Base-by-base conservation (phyloP, 73 alveolate genomes). In the Paramecium bursaria region DNA sequence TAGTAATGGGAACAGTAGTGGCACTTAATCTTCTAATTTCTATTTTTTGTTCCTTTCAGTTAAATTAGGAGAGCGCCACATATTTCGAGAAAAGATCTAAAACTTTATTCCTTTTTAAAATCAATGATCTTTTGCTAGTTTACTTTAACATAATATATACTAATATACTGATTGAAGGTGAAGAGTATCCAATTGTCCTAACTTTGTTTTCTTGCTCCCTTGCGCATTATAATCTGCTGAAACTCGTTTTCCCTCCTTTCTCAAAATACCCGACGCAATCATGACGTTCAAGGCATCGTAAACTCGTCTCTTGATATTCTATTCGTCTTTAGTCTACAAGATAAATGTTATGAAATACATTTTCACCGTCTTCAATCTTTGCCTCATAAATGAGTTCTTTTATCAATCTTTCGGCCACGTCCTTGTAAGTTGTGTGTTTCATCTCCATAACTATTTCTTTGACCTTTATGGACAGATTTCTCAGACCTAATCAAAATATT, bases 281-380 rank as follows among this genome's bases (percentile, higher is more conserved):
- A 95, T 86, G 6, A 95, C 98, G 85, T 93, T 95, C n/a, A 95
- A 89, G 1, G 98, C 96, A 54, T 93, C 98, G 60, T 95, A 95
- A 5, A 95, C 97, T 76, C 98, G 82, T 61, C 98, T 85, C 55
- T 95, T 88, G 26, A 95, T 92, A 74, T 93, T 95, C 50, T 93
- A 86, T 46, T 93, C 96, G 52, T 91, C 97, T 85, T 93, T 93
- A 51, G 51, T 67, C 67, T 85, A 30, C 75, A 77, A 61, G 75
- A 7, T 26, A 3, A 1, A 61, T 75, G n/a, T 74, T 53, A 14
- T 67, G 67, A 50, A 48, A 51, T 7, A 50, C 46, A 14, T 51
- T 74, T 35, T 75, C 88, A 13, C 60, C 87, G 49, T 82, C 85
- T 13, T 42, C 82, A n/a, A 46, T 74, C 7, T 48, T 82, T 39